Evolutionary conservation across 768 basidiomycete species (phyloP), one percentile per base, ranked within the genome.

Genomic region (Lanmaoa rubissima): DNA sequence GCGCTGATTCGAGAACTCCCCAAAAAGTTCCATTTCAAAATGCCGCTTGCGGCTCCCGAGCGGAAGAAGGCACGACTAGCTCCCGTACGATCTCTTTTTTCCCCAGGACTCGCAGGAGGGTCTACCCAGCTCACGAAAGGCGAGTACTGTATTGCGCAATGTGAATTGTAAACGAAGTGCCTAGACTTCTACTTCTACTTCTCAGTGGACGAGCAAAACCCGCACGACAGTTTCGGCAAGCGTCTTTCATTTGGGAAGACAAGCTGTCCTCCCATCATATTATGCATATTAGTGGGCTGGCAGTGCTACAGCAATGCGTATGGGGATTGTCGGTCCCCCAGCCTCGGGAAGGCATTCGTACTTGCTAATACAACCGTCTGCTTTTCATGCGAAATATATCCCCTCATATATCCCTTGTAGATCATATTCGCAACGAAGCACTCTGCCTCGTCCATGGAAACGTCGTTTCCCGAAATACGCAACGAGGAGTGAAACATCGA

Each of bases 381-480:
- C 72, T 90, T 91, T 68, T 91, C 92, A 66, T 99, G 97, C 48
- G 93, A 94, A 65, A 99, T 94, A 73, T 98, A 99, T 10, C 97
- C 97, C 49, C 90, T 82, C 74, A 98, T 87, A 70, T 87, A 92
- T 19, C 90, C 91, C 75, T 88, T 92, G 76, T 88, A 94, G 43
- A 98, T 90, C 91, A 96, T 90, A 69, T 95, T 95, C 31, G 94
- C 94, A 9, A 97, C 84, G 50, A 94, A 81, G 71, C 94, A 97
- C 72, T 98, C 94, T 2, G 92, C 91, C 71, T 96, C 94, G 61
- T 90, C 94, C 57, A 78, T 68, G 9, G 85, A 78, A 24, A 90
- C 83, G 12, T 86, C 82, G 57, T 84, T 80, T 3, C 88, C 90
- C 4, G 89, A 87, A 54, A 92, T 73, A 50, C 75, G 76, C 48